phyloP scores from a whole-genome alignment of 495 filamentous ascomycete species.

The Clohesyomyces aquaticus region DNA sequence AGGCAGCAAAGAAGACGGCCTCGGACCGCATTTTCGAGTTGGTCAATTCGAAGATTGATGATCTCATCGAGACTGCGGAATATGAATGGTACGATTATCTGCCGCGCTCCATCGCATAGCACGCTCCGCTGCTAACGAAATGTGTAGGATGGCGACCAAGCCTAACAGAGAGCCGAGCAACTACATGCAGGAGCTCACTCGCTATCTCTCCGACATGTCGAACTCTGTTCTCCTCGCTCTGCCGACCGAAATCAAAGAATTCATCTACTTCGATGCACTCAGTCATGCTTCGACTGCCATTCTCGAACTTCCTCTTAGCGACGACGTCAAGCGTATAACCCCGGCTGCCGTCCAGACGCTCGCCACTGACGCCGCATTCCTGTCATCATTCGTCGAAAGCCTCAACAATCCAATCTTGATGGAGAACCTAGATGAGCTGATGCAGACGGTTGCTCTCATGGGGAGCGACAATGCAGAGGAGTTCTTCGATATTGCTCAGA shows the following conservation, averaged over 20 bases:
- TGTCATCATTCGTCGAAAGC: conserved; percentile 80
- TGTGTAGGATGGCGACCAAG: conserved; percentile 59
- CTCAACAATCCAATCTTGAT: conserved; percentile 78
- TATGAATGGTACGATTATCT: conserved; percentile 74
- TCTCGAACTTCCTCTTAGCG: conserved; percentile 79
- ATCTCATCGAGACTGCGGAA: conserved; percentile 93
- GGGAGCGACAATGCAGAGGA: conserved; percentile 79
- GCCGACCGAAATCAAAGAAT: conserved; percentile 91
- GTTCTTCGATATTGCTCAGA: conserved; percentile 83
- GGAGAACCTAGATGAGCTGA: conserved; percentile 86
- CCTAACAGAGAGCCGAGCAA: conserved; percentile 73
- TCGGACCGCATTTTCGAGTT: conserved; percentile 98
- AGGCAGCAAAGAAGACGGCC: conserved; percentile 88
- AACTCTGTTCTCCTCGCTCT: conserved; percentile 87
- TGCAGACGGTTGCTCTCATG: conserved; percentile 87
- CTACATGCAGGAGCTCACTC: conserved; percentile 92
- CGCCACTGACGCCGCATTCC: conserved; percentile 78
- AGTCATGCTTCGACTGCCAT: conserved; percentile 88
- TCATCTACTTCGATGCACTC: conserved; percentile 96
- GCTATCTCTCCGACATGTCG: conserved; percentile 96
- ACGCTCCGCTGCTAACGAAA: conserved; percentile 43
- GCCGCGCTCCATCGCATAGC: conserved; percentile 8
- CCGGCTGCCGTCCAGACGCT: conserved; percentile 81
- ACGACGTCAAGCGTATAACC: conserved; percentile 80
- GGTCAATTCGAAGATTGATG: conserved; percentile 98